Evolutionary conservation across 495 filamentous ascomycete species (phyloP), one percentile per base, ranked within the genome.

Genomic region (Talaromyces liani): DNA sequence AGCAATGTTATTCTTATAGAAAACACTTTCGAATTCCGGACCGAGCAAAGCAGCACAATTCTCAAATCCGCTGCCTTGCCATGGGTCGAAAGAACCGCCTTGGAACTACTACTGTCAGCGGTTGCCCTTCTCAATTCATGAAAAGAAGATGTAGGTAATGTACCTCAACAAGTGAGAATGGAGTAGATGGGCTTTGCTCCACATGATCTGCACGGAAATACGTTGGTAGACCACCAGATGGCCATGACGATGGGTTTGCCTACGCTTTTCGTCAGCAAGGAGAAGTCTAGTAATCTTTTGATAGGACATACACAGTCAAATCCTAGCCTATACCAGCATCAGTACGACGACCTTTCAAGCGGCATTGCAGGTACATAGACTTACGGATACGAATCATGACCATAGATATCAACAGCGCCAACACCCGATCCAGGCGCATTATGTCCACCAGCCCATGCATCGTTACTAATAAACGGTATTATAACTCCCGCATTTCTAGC

Each of bases 1-100:
- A 36, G 83, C 84, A 59, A 87, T 86, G 69, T 87, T 80, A 66
- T 93, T 91, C 81, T 92, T 93, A 70, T 92, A 91, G 66, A 91
- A 89, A 4, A 93, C 87, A 33, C 90, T 75, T 65, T 90, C 87
- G 65, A 91, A 91, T 66, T 92, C 86, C 39, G 84, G 72, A 64
- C 88, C 88, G 24, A 90, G 69, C 22, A 91, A 79, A 24, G 73
- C 72, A 29, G 82, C 73, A 66, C 91, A 93, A 63, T 84, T 76
- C 0, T 79, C 81, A 63, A 87, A 91, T 0, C 89, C 88, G 4
- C 71, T 68, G 18, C 88, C 89, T 64, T 88, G 89, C 88, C 89
- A 92, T 3, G 87, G 85, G 65, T 91, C 89, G 62, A 88, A 91
- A 0, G 84, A 76, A n/a, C 90, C 90, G 16, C 84, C 89, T 79